Percentiles rank a stretch among this genome's conserved stretches.
Evolutionary conservation across 202 grass and related monocot genomes (phyloP).

Genomic region (Elaeis oleifera): DNA sequence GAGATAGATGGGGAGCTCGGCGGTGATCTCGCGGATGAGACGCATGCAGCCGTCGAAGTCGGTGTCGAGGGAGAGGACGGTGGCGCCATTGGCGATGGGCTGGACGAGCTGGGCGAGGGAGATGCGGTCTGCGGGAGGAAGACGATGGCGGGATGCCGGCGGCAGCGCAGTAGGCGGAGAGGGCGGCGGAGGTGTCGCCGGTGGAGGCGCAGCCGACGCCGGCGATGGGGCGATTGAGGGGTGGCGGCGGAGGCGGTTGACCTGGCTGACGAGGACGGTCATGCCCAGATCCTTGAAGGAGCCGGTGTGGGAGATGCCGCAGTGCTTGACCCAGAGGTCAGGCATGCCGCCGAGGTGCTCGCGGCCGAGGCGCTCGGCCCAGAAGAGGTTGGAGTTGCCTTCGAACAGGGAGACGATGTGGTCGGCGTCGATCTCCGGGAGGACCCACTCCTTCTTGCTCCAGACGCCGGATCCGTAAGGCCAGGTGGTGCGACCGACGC

Average conservation of each 20-base stretch:
- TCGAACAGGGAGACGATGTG: slow-evolving; percentile 96
- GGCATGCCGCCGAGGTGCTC: slow-evolving; percentile 88
- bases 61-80: slow-evolving; percentile 69
- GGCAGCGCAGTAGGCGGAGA: slow-evolving; percentile 69
- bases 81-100: slow-evolving; percentile 71
- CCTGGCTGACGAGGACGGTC: slow-evolving; percentile 91
- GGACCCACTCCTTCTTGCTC: slow-evolving; percentile 96
- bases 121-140: slow-evolving; percentile 70
- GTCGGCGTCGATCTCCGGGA: slow-evolving; percentile 78
- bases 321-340: slow-evolving; percentile 97
- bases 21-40: slow-evolving; percentile 66
- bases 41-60: slow-evolving; percentile 86
- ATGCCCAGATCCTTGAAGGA: slow-evolving; percentile 99
- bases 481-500: slow-evolving; percentile 73
- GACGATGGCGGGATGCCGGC: slow-evolving; percentile 66
- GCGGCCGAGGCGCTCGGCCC: slow-evolving; percentile 76
- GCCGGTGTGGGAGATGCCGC: slow-evolving; percentile 88
- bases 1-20: slow-evolving; percentile 76
- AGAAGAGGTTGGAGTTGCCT: slow-evolving; percentile 96
- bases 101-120: slow-evolving; percentile 85
- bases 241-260: slow-evolving; percentile 54
- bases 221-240: slow-evolving; percentile 59
- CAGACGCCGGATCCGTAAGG: slow-evolving; percentile 90
- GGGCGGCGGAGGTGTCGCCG: slow-evolving; percentile 72
- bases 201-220: slow-evolving; percentile 74